These are phyloP conservation scores for Trichoderma sp. DNA, from an alignment of 2,329 filamentous ascomycete species.

Conservation along the genomic window DNA sequence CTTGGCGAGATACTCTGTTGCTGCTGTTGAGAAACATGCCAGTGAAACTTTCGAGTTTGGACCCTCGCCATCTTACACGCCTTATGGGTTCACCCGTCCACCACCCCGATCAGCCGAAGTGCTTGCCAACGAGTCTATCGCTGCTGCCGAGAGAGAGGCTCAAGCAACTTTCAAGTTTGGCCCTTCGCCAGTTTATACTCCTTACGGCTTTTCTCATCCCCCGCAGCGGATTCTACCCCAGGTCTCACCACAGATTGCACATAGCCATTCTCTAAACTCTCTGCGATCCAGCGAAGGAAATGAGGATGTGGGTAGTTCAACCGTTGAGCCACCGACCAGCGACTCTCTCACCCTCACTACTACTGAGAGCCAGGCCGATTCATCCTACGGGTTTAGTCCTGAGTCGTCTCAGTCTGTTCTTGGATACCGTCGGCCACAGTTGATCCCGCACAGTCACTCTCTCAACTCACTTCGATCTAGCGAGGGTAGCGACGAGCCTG, in stretches of 20 bases:
- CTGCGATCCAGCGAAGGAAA: constrained; percentile 23
- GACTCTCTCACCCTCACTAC: background rate
- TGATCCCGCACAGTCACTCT: constrained; percentile 31
- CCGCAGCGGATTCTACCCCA: background rate
- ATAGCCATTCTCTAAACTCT: constrained; percentile 30
- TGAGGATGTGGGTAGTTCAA: background rate
- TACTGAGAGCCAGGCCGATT: background rate
- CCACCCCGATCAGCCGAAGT: constrained; percentile 10
- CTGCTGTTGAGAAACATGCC: background rate
- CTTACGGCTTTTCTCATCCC: background rate
- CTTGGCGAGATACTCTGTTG: background rate
- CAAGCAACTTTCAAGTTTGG: background rate
- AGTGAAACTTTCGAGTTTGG: background rate
- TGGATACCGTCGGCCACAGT: background rate
- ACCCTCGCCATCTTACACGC: background rate
- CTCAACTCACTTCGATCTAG: constrained; percentile 25
- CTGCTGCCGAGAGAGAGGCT: background rate
- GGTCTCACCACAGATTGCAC: constrained; percentile 10
- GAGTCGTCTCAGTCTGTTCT: background rate
- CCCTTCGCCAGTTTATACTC: background rate
- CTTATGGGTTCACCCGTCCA: background rate
- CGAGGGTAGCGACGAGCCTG: background rate
- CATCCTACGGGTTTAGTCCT: background rate
- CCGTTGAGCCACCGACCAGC: background rate
- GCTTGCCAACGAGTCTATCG: background rate